Base-by-base conservation (phyloP, 805 yeast species). In the Cyberlindnera saturnus region DNA sequence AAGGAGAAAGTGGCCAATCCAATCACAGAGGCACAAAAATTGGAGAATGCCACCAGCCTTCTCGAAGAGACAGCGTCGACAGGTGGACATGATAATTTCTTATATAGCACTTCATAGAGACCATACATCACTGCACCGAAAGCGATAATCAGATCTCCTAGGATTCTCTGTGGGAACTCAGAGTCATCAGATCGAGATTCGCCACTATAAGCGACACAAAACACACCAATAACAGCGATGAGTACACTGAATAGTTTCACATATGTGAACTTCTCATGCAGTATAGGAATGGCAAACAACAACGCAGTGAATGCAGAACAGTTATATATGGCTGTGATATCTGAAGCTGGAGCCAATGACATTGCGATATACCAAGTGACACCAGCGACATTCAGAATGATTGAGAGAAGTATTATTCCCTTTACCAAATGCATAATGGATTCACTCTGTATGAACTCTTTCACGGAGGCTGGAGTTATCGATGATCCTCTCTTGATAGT, bases 271-370 rank as follows among this genome's bases (percentile, higher is more conserved):
- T 63, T 66, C 55, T 88, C 96, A 30, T 75, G 66, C 40, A 88
- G 67, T 17, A 88, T 62, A 1, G 89, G 86, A 23, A 88, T 80
- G 4, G 95, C 87, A 63, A 88, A 87, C 14, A 86, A 75, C 56
- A 88, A 82, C 0, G 96, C 96, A 4, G 90, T 82, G 60, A 88
- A 88, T 0, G 96, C 95, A 14, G 91, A 82, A 59, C 93, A 86
- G 65, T 88, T 87, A 65, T 87, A 88, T 47, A 87, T 87, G 3
- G 96, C 96, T 3, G 96, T 88, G 32, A 88, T 83, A 55, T 88
- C 96, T 3, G 87, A 73, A 0, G 95, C 87, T 26, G 89, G 83
- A 0, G 95, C 81, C 57, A 85, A 64, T 28, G 80, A 71, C 79
- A 88, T 86, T 10, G 96, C 84, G 15, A 85, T 74, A 59, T 86